A percentile compares a stretch with the other conserved stretches of the same genome.
Conservation (phyloP, 257 asterid genomes). For the Ehretia macrophylla region DNA sequence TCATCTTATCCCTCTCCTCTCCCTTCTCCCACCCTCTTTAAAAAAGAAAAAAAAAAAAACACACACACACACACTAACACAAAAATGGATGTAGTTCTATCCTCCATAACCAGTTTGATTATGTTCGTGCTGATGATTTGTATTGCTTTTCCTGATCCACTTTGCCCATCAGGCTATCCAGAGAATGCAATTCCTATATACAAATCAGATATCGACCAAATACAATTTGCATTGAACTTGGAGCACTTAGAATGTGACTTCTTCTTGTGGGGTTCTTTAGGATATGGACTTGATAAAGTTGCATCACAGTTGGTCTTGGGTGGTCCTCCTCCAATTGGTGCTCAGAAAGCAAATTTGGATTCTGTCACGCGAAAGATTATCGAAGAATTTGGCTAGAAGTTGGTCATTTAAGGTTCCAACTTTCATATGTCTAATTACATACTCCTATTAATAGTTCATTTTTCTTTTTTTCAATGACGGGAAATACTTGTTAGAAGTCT, state of each 20-base stretch:
- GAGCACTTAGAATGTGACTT: constrained; percentile 42
- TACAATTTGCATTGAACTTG: constrained; percentile 40
- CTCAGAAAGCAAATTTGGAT: constrained; percentile 39
- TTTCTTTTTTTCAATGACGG: too few species aligned
- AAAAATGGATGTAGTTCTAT: too few species aligned
- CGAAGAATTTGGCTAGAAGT: constrained; percentile 37
- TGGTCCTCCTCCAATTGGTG: constrained; percentile 49
- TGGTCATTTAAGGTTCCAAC: constrained; percentile 29
- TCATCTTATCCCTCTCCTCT: too few species aligned
- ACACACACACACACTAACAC: too few species aligned
- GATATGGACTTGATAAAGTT: constrained; percentile 38
- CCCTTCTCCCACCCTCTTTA: too few species aligned
- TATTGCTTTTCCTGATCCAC: background rate
- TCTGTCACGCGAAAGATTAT: constrained; percentile 2
- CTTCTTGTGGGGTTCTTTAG: constrained; percentile 32
- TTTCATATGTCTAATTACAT: too few species aligned
- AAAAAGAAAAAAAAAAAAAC: too few species aligned
- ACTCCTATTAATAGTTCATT: background rate
- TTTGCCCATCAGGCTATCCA: constrained; percentile 10
- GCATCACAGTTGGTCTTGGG: constrained; percentile 29
- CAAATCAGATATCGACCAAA: constrained; percentile 22
- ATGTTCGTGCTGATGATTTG: too few species aligned
- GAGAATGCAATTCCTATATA: constrained; percentile 6
- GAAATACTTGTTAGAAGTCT: too few species aligned
- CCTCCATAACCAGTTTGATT: too few species aligned